phyloP scores from a whole-genome alignment of 2,329 filamentous ascomycete genomes.

The Paramyrothecium sp. region DNA sequence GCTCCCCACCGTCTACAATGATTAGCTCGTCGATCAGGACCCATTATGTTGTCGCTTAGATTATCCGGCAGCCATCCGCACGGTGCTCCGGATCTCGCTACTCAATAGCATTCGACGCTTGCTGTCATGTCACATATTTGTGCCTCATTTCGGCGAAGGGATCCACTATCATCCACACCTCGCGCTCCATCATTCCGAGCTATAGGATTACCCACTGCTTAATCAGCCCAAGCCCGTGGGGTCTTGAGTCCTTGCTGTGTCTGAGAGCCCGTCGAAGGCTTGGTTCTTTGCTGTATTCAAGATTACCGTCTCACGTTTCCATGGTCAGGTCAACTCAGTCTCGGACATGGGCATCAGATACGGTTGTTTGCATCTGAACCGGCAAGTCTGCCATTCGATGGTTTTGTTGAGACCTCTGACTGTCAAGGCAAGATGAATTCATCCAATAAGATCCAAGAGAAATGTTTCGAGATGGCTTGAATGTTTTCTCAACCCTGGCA shows the following conservation, averaged over 20 bases:
- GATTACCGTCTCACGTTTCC: no score
- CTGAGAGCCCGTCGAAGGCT: no score
- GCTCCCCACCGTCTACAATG: background rate
- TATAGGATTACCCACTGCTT: background rate
- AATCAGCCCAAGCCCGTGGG: background rate
- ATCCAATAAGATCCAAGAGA: no score
- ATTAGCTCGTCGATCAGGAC: background rate
- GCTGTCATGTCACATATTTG: background rate
- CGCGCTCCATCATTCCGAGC: background rate
- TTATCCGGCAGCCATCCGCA: background rate
- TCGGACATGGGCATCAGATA: no score
- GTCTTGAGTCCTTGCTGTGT: background rate
- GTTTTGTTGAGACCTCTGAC: no score
- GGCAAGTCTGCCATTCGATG: no score
- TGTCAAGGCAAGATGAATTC: no score
- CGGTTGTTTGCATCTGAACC: no score
- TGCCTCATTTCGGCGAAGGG: background rate
- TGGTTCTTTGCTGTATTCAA: no score
- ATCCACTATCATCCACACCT: background rate
- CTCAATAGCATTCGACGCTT: background rate
- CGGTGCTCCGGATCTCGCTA: background rate
- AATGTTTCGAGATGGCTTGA: no score
- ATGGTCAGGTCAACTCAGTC: no score
- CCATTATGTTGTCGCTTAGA: background rate
- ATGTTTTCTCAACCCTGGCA: background rate